Evolutionary conservation across 73 alveolate genomes (phyloP), one percentile per base, ranked within the genome.

Genomic region (Effrenium voratum): DNA sequence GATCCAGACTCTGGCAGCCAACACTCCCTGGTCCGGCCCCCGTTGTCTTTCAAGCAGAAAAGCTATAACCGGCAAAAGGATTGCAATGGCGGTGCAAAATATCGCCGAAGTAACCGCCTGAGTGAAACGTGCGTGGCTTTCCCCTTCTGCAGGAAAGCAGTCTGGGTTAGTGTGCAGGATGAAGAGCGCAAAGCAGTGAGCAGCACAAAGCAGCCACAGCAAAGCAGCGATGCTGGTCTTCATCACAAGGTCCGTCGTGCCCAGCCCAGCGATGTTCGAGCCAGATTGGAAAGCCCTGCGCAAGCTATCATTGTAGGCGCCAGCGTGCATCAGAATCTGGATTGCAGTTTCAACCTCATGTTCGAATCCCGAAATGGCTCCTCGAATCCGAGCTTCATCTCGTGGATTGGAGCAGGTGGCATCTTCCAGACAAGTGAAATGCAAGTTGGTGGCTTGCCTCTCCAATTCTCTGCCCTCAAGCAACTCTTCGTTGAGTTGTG

Each of bases 191-290:
- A 82, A 47, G 41, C 76, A n/a, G 30, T 82, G 92, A 49, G 46
- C 10, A 2, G 52, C 92, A 47, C 92, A 82, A 32, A 82, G 92
- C 34, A 82, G 12, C 92, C 92, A 82, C 28, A 82, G 92, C 76
- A 82, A 47, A 16, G 92, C 49, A n/a, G 92, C n/a, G 44, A 66
- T 72, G 5, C 32, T 26, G 44, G 87, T 90, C 87, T 90, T 90
- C 88, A 90, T 75, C 50, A 90, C 77, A 0, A 90, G 87, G 47
- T 90, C 97, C 10, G 97, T 90, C 43, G 68, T 90, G 43, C 97
- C 97, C 87, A 90, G 24, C 22, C 97, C 97, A 46, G 47, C 19
- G 46, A 90, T 41, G 32, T 50, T 70, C 34, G 66, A 55, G 3
- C 97, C 97, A 36, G 83, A 47, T n/a, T 90, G 88, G 32, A 26